These are phyloP conservation scores for Leccinum huronense DNA, from an alignment of 1,284 basidiomycete species.

Conservation along the genomic window DNA sequence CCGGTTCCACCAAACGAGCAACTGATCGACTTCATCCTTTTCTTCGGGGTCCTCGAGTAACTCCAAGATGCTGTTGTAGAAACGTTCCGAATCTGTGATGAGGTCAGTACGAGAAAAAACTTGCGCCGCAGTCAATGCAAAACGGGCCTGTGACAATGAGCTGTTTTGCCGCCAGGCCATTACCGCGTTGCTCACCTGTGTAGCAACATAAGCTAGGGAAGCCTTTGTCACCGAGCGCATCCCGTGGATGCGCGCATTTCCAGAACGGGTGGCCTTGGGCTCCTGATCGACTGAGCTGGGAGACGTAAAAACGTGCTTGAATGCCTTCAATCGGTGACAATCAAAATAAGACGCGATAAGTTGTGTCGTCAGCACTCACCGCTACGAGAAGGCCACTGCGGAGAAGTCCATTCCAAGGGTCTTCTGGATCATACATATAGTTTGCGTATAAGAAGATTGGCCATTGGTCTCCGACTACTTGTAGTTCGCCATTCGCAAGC, in stretches of 20 bases:
- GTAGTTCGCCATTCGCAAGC: neutral
- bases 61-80: neutral
- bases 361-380: neutral
- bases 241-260: neutral
- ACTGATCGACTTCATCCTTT: neutral
- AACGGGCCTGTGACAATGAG: neutral
- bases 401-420: neutral
- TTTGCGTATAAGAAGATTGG: neutral
- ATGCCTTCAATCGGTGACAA: neutral
- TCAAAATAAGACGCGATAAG: neutral
- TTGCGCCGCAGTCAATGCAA: neutral
- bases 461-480: neutral
- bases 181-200: neutral
- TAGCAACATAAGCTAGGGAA: neutral
- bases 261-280: neutral
- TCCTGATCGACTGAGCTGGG: neutral
- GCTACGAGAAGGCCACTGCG: neutral
- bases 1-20: neutral
- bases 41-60: neutral
- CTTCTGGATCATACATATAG: neutral
- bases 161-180: neutral
- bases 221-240: neutral
- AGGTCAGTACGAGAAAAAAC: neutral
- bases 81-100: neutral
- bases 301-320: neutral